Base-by-base conservation (phyloP, 805 yeast species). In the Lipomyces orientalis region DNA sequence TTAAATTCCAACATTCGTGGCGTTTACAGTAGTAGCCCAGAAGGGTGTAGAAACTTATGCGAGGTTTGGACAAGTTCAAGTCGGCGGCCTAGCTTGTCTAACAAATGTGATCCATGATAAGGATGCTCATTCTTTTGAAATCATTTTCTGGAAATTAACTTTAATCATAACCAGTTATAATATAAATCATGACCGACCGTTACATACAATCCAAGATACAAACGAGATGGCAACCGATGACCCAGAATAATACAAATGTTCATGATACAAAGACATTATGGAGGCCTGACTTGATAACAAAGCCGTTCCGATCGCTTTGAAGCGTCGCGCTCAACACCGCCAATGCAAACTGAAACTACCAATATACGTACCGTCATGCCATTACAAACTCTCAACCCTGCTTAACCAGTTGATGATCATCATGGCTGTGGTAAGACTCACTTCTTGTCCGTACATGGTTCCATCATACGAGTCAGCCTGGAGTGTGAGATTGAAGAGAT, bases 391-490 rank as follows among this genome's bases (percentile, higher is more conserved):
- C 39, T 69, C 72, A 12, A 69, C 68, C 14, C 72, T 58, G 51
- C 67, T 62, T 8, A 69, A 60, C 72, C 72, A 69, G 58, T 69
- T 69, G 62, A 69, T 43, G 43, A 69, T 43, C 72, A 69, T 69
- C 72, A 69, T 69, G 39, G 72, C 72, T 22, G 68, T 61, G 3
- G 64, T 57, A 1, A 69, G 60, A 22, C 61, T 51, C 51, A 69
- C 71, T 29, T 69, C 72, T 33, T 64, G 66, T 12, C 68, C 71
- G 52, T 69, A 69, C 64, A 55, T 68, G 6, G 72, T 69, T 9
- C 72, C 72, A 34, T 69, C 72, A 43, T 67, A 69, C 4, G 69
- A 65, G 56, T 69, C 72, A 1, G 72, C 65, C 54, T 69, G 72
- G 14, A 69, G 51, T 14, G 72, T 67, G 43, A 69, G 65, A 49